Evolutionary conservation across 2,329 filamentous ascomycete genomes (phyloP).

Genomic region (Aspergillus phoenicis): DNA sequence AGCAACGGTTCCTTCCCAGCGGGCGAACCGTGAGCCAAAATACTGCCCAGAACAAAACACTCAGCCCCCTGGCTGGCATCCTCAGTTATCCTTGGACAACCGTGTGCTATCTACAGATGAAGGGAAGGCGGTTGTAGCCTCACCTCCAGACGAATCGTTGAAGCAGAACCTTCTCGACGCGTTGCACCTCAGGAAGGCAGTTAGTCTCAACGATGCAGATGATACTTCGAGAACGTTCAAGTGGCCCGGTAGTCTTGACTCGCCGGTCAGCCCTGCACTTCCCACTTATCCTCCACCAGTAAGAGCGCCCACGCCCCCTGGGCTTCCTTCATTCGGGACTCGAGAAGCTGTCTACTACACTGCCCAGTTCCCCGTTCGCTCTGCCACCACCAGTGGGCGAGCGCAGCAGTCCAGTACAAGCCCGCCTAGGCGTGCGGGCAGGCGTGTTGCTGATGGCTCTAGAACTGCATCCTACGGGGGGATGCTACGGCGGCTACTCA

Average conservation of each 20-base stretch:
- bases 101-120: background rate
- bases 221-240: slow-evolving; percentile 22
- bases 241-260: slow-evolving; percentile 28
- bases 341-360: slow-evolving; percentile 41
- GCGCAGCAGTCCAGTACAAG: slow-evolving; percentile 8
- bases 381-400: slow-evolving; percentile 13
- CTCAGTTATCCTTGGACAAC: slow-evolving; percentile 19
- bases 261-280: slow-evolving; percentile 34
- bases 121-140: background rate
- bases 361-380: slow-evolving; percentile 27
- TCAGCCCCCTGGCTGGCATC: slow-evolving; percentile 25
- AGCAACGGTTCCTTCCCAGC: background rate
- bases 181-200: slow-evolving; percentile 22
- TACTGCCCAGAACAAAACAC: slow-evolving; percentile 1
- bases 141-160: background rate
- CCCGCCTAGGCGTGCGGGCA: background rate
- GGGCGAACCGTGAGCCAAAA: background rate
- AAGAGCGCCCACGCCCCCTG: slow-evolving; percentile 46
- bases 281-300: slow-evolving; percentile 43
- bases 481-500: slow-evolving; percentile 35
- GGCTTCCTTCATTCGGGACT: slow-evolving; percentile 48
- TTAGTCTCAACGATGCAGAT: slow-evolving; percentile 31
- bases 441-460: background rate
- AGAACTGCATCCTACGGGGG: slow-evolving; percentile 27
- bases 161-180: background rate